These are phyloP conservation scores for Globisporangium acanthophoron DNA, from an alignment of 352 stramenopile species.

Conservation along the genomic window DNA sequence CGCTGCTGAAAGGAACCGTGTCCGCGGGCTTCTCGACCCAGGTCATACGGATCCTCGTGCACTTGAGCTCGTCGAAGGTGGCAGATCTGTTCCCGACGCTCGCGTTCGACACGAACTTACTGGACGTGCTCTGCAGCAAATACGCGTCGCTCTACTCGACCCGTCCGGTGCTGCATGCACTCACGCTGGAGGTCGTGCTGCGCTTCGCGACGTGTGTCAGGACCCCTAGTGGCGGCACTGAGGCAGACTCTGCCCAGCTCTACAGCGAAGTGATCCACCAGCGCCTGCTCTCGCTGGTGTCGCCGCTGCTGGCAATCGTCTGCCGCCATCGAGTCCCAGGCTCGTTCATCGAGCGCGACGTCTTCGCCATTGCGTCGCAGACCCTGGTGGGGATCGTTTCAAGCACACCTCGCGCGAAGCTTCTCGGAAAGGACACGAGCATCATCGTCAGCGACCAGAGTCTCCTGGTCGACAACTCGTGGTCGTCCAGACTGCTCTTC, in stretches of 20 bases:
- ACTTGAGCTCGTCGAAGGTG: slow-evolving; percentile 35
- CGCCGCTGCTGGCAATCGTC: slow-evolving; percentile 38
- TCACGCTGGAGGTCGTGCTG: slow-evolving; percentile 39
- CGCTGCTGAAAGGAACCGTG: slow-evolving; percentile 31
- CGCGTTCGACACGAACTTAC: slow-evolving; percentile 47
- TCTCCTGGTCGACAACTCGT: slow-evolving; percentile 36
- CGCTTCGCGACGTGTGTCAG: slow-evolving; percentile 15
- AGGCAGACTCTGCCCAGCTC: background rate
- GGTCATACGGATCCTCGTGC: slow-evolving; percentile 40
- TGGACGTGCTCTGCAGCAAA: slow-evolving; percentile 38
- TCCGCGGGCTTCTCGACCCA: slow-evolving; percentile 28
- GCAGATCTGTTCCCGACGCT: slow-evolving; percentile 54
- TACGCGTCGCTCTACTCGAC: slow-evolving; percentile 37
- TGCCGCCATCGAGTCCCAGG: slow-evolving; percentile 47
- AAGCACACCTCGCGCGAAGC: slow-evolving; percentile 16
- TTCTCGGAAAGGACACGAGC: slow-evolving; percentile 16
- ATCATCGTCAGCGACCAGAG: slow-evolving; percentile 29
- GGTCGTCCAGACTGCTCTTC: slow-evolving; percentile 51
- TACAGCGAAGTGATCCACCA: slow-evolving; percentile 27
- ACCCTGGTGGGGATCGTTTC: slow-evolving; percentile 31
- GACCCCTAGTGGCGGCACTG: background rate
- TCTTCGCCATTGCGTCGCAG: slow-evolving; percentile 29
- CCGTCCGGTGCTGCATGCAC: slow-evolving; percentile 32
- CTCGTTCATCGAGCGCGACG: slow-evolving; percentile 40
- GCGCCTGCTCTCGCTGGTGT: slow-evolving; percentile 29